Evolutionary conservation across 805 yeast genomes (phyloP), one percentile per base, ranked within the genome.

Genomic region (Barnettozyma botsteinii): DNA sequence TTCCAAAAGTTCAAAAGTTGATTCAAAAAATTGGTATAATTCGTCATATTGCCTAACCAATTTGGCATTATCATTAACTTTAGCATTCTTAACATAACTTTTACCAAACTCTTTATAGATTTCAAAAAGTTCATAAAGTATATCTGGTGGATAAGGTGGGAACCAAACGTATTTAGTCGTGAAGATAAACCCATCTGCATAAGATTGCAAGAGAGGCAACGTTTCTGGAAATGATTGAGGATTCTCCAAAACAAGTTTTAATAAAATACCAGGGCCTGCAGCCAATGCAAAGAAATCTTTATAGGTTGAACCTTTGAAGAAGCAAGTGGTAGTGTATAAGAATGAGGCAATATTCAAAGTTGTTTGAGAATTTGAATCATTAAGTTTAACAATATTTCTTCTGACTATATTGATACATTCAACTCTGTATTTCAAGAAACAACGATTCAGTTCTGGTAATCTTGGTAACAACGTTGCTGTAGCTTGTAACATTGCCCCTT

Each of bases 101-200:
- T 28, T 40, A 8, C 54, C 57, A 42, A 54, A 54, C 12, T 48
- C 45, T 5, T 38, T 26, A 1, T 46, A 35, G 7, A 50, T 38
- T 2, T 48, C 50, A 8, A 33, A 21, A 25, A 50, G 45, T 37
- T 54, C 60, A 21, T 37, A 30, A 3, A 55, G 26, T 4, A 49
- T 37, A 10, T 38, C 30, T 8, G 49, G 39, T 20, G 47, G 31
- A 37, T 55, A 55, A 3, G 38, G 43, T 14, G 60, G 59, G 15
- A 44, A 33, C 42, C 52, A 48, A 3, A 53, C 41, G 7, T 36
- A 42, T 24, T 44, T 47, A 0, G 48, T 39, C 1, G 53, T 50
- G 34, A 45, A 50, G 13, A 46, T 10, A 13, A 46, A 36, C 2
- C 52, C 50, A 41, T 53, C 54, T 4, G 55, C 52, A 34, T 32